These are phyloP conservation scores for Lecanicillium sp. DNA, from an alignment of 2,329 filamentous ascomycete genomes.

Conservation along the genomic window DNA sequence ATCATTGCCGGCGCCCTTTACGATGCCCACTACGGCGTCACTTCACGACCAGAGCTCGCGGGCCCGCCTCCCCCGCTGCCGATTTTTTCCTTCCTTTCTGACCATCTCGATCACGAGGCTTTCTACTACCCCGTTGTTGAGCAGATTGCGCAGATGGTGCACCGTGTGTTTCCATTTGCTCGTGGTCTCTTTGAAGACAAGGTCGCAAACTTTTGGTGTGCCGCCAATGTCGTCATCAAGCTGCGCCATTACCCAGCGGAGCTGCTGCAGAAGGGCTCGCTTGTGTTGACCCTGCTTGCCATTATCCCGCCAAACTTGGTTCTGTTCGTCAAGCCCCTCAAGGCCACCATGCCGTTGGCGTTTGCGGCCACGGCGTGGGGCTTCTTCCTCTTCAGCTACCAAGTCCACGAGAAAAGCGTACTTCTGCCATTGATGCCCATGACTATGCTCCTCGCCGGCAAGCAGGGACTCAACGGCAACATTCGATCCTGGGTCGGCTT, in stretches of 20 bases:
- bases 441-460: slow-evolving; percentile 77
- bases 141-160: slow-evolving; percentile 75
- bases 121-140: slow-evolving; percentile 69
- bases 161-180: slow-evolving; percentile 93
- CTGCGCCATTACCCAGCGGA: slow-evolving; percentile 66
- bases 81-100: slow-evolving; percentile 51
- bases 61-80: slow-evolving; percentile 57
- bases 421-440: slow-evolving; percentile 87
- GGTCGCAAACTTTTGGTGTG: slow-evolving; percentile 97
- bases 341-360: slow-evolving; percentile 69
- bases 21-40: slow-evolving; percentile 59
- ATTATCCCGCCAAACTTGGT: slow-evolving; percentile 76
- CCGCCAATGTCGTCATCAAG: slow-evolving; percentile 84
- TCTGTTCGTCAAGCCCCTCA: slow-evolving; percentile 72
- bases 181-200: slow-evolving; percentile 98
- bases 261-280: slow-evolving; percentile 68
- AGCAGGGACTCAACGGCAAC: slow-evolving; percentile 69
- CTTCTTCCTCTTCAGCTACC: slow-evolving; percentile 96
- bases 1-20: slow-evolving; percentile 66
- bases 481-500: slow-evolving; percentile 91
- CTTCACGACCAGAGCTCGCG: slow-evolving; percentile 49
- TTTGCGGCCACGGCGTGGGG: slow-evolving; percentile 86
- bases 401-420: slow-evolving; percentile 97
- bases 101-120: slow-evolving; percentile 56
- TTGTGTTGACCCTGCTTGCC: slow-evolving; percentile 66